These are phyloP conservation scores for Leccinum aurantiacum DNA, from an alignment of 768 basidiomycete species.

Conservation along the genomic window DNA sequence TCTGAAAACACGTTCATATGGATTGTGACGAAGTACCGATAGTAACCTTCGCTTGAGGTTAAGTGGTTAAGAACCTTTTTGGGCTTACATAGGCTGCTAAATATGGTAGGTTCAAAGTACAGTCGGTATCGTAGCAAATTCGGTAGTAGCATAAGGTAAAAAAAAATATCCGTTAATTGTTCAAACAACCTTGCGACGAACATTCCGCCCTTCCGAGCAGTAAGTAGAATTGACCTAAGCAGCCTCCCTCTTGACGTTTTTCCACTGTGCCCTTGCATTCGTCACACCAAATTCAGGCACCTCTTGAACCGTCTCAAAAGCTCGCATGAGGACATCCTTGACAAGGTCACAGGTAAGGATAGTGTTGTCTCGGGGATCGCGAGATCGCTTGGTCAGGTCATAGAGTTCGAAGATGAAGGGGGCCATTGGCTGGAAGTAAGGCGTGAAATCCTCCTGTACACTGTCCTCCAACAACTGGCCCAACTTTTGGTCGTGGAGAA, in stretches of 20 bases:
- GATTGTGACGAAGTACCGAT: not conserved
- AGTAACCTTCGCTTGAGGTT: too few relatives aligned
- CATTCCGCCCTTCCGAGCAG: not conserved
- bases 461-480: not conserved
- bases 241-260: not conserved
- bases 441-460: not conserved
- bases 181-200: not conserved
- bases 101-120: not conserved
- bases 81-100: not conserved
- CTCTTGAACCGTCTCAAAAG: not conserved
- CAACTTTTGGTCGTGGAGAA: not conserved
- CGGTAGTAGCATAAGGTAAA: too few relatives aligned
- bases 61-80: too few relatives aligned
- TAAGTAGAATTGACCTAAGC: not conserved
- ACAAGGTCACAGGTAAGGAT: not conserved
- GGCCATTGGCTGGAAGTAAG: not conserved
- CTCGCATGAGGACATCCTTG: not conserved
- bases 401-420: not conserved
- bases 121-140: too few relatives aligned
- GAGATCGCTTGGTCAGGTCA: not conserved
- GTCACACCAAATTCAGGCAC: not conserved
- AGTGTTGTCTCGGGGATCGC: not conserved
- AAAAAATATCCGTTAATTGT: too few relatives aligned
- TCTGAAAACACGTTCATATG: not conserved
- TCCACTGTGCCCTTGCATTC: not conserved